Base-by-base conservation (phyloP, 2,329 filamentous ascomycete species). In the Scedosporium apiospermum region DNA sequence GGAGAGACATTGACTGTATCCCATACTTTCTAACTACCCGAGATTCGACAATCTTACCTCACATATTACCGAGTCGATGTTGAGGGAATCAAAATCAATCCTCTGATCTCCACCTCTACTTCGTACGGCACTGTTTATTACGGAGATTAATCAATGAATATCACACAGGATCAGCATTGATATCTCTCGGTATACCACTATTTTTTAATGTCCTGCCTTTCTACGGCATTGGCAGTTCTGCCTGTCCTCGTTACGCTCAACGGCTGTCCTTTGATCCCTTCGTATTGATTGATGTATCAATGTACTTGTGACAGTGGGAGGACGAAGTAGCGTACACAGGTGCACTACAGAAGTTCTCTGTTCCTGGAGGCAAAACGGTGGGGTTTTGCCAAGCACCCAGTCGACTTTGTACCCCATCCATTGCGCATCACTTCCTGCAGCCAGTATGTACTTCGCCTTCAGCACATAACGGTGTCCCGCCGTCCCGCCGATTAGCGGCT, bases 401-500 rank as follows among this genome's bases (percentile, higher is more conserved):
- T 10, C 57, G 12, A 38, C 38, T 9, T n/a, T 41, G 27, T 58
- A 42, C 57, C 23, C 27, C 14, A n/a, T 27, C 57, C n/a, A n/a
- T 27, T 27, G 21, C 18, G 53, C 23, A 16, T 7, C 53, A 16
- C 53, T 34, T 34, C 18, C 53, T 57, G 30, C 53, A 57, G 30
- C 23, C 34, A 38, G 34, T 38, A 38, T 38, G 34, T 38, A 38
- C 34, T 38, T 38, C 34, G 9, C 18, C 44, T 41, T 41, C 44
- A 23, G 49, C 46, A 51, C 59, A 26, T 46, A 61, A 44, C 38
- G 18, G 38, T 60, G 58, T 60, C 58, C 59, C 59, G 59, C 59
- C 59, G 59, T 61, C 59, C 59, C 59, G 59, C 41, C 34, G 59
- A 61, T 61, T 61, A 61, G 59, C 42, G 42, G 59, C 59, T 51